Percentiles rank a stretch among this genome's conserved stretches.
phyloP scores from a whole-genome alignment of 202 grass and related monocot genomes.

The Eragrostis tef region DNA sequence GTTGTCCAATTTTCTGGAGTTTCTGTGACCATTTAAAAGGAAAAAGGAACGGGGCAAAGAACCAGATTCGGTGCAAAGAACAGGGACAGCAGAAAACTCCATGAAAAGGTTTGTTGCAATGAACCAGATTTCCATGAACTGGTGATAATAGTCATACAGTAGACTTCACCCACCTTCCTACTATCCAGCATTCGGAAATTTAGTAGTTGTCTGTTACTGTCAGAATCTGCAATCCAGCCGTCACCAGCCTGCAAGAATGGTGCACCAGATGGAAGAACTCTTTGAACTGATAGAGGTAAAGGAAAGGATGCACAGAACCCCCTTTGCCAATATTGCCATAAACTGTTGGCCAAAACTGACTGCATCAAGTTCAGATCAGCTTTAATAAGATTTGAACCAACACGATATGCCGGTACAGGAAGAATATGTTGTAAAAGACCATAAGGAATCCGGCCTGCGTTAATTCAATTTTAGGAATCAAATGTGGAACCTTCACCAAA shows the following conservation, averaged over 20 bases:
- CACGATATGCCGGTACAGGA: slow-evolving; percentile 70
- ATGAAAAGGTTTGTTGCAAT: slow-evolving; percentile 6
- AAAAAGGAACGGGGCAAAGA: neutral
- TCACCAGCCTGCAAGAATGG: slow-evolving; percentile 73
- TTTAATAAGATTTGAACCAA: slow-evolving; percentile 89
- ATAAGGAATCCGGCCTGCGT: slow-evolving; percentile 52
- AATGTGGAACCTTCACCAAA: slow-evolving; percentile 34
- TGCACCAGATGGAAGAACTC: slow-evolving; percentile 78
- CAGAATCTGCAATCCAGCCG: slow-evolving; percentile 69
- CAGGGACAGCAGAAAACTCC: slow-evolving; percentile 19
- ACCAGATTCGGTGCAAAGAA: neutral
- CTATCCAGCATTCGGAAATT: slow-evolving; percentile 63
- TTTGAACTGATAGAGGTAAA: slow-evolving; percentile 85
- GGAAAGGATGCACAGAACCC: slow-evolving; percentile 88
- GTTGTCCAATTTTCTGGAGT: neutral
- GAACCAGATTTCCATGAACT: slow-evolving; percentile 41
- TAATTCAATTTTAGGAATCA: slow-evolving; percentile 40
- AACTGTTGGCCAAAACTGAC: slow-evolving; percentile 69
- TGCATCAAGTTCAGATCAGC: slow-evolving; percentile 72
- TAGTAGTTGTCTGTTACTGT: slow-evolving; percentile 61
- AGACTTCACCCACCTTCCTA: slow-evolving; percentile 59
- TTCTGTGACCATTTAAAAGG: neutral
- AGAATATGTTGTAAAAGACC: slow-evolving; percentile 61
- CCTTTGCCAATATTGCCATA: slow-evolving; percentile 97
- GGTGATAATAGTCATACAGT: slow-evolving; percentile 30